These are phyloP conservation scores for Tubosaeta sp. DNA, from an alignment of 768 basidiomycete species.

Conservation along the genomic window DNA sequence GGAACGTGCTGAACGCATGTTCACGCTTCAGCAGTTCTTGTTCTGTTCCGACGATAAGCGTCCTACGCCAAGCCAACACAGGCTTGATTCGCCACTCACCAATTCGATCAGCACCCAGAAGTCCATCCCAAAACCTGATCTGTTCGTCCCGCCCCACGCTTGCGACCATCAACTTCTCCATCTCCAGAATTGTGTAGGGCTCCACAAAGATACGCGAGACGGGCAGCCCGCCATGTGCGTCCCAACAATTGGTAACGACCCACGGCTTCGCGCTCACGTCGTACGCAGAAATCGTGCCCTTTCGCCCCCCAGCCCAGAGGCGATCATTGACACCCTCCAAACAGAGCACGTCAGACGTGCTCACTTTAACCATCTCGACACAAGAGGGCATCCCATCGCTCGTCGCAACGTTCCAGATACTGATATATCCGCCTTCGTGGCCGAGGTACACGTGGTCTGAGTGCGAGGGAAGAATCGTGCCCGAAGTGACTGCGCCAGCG, in stretches of 20 bases:
- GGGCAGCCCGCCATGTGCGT: conserved; percentile 67
- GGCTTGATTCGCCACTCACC: conserved; percentile 47
- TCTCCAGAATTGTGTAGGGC: conserved; percentile 66
- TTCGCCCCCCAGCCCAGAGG: conserved; percentile 85
- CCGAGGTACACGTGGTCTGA: conserved; percentile 74
- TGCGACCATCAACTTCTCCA: conserved; percentile 62
- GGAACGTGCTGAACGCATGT: conserved; percentile 71
- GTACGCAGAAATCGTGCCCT: conserved; percentile 78
- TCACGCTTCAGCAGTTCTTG: conserved; percentile 73
- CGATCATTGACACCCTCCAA: conserved; percentile 80
- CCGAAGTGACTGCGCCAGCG: conserved; percentile 80
- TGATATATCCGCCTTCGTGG: conserved; percentile 88
- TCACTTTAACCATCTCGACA: conserved; percentile 73
- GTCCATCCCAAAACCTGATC: conserved; percentile 84
- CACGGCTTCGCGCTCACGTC: conserved; percentile 74
- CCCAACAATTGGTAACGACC: conserved; percentile 85
- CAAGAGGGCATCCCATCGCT: conserved; percentile 60
- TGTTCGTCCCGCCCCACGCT: conserved; percentile 74
- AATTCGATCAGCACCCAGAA: conserved; percentile 80
- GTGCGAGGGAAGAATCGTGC: conserved; percentile 66
- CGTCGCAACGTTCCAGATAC: conserved; percentile 66
- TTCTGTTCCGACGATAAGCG: conserved; percentile 41
- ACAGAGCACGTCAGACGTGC: conserved; percentile 74
- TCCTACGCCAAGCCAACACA: background rate
- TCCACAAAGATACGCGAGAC: conserved; percentile 67